phyloP scores from a whole-genome alignment of 2,329 filamentous ascomycete species.

The Penicillium sp. region DNA sequence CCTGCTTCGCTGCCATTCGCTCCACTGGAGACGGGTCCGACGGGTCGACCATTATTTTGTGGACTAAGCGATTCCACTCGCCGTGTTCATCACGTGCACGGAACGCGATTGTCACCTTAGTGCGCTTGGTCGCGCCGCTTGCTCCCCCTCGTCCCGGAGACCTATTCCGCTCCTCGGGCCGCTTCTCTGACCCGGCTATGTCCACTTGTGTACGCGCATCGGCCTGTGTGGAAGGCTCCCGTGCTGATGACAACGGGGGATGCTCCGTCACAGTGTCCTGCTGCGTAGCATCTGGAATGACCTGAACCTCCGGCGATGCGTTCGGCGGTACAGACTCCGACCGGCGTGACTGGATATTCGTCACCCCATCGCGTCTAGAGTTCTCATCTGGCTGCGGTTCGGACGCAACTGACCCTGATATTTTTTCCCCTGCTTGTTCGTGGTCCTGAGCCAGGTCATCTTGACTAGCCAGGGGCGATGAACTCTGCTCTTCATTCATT shows the following conservation, averaged over 20 bases:
- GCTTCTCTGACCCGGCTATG: not conserved
- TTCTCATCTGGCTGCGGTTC: slow-evolving; percentile 3
- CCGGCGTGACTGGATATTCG: slow-evolving; percentile 3
- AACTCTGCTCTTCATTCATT: slow-evolving; percentile 11
- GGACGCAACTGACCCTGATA: not conserved
- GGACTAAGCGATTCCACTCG: slow-evolving; percentile 20
- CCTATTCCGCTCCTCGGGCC: not conserved
- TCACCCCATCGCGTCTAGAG: slow-evolving; percentile 4
- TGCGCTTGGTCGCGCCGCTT: slow-evolving; percentile 4
- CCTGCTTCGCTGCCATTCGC: slow-evolving; percentile 24
- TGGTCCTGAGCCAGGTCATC: not conserved
- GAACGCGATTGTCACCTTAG: slow-evolving; percentile 19
- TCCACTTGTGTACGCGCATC: not conserved
- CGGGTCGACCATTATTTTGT: slow-evolving; percentile 23
- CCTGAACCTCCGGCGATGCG: slow-evolving; percentile 6
- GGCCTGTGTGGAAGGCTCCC: not conserved
- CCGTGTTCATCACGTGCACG: slow-evolving; percentile 16
- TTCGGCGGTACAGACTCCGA: slow-evolving; percentile 7
- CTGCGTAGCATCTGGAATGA: slow-evolving; percentile 1
- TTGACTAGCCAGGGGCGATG: slow-evolving; percentile 1
- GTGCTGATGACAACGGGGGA: not conserved
- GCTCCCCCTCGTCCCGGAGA: slow-evolving; percentile 8
- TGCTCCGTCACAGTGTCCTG: not conserved
- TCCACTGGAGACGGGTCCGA: slow-evolving; percentile 23
- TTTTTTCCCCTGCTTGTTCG: not conserved